Percentiles rank a stretch among this genome's conserved stretches.
Conservation (phyloP, 805 yeast genomes). For the Candida schatavii region DNA sequence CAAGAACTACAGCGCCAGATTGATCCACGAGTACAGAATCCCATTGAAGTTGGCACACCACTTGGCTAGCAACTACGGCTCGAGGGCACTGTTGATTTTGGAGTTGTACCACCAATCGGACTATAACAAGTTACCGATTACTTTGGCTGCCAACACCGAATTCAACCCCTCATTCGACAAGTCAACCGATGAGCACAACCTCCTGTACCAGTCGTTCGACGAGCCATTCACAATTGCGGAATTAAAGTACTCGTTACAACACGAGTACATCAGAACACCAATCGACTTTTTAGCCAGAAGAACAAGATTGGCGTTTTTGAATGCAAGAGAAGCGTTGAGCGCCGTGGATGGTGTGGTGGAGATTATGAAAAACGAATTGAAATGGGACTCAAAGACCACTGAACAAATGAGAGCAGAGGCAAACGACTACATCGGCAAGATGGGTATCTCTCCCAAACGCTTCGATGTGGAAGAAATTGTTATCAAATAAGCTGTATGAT, state of each 20-base stretch:
- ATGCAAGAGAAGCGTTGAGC: slow-evolving; percentile 75
- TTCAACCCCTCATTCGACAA: slow-evolving; percentile 28
- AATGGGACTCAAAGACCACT: slow-evolving; percentile 66
- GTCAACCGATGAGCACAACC: slow-evolving; percentile 28
- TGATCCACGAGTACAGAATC: slow-evolving; percentile 73
- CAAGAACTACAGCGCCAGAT: slow-evolving; percentile 67
- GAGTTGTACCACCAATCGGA: slow-evolving; percentile 51
- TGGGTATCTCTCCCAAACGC: slow-evolving; percentile 43
- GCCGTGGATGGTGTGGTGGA: slow-evolving; percentile 85
- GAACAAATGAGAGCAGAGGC: slow-evolving; percentile 51
- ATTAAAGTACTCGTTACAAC: slow-evolving; percentile 71
- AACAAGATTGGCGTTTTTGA: slow-evolving; percentile 87
- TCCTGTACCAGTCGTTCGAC: slow-evolving; percentile 53
- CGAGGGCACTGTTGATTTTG: slow-evolving; percentile 77
- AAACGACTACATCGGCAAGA: slow-evolving; percentile 56
- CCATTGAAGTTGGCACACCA: slow-evolving; percentile 77
- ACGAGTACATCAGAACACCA: slow-evolving; percentile 87
- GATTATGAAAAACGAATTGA: slow-evolving; percentile 74
- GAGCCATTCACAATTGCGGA: slow-evolving; percentile 92
- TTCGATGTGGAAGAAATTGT: slow-evolving; percentile 17
- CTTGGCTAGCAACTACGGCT: slow-evolving; percentile 84
- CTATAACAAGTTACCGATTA: slow-evolving; percentile 60
- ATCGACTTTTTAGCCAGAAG: slow-evolving; percentile 90
- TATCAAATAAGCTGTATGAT: slow-evolving; percentile 9
- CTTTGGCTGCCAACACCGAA: slow-evolving; percentile 45